A percentile compares a stretch with the other conserved stretches of the same genome.
Conservation (phyloP, 75 land plant species). For the Selaginella tamariscina region DNA sequence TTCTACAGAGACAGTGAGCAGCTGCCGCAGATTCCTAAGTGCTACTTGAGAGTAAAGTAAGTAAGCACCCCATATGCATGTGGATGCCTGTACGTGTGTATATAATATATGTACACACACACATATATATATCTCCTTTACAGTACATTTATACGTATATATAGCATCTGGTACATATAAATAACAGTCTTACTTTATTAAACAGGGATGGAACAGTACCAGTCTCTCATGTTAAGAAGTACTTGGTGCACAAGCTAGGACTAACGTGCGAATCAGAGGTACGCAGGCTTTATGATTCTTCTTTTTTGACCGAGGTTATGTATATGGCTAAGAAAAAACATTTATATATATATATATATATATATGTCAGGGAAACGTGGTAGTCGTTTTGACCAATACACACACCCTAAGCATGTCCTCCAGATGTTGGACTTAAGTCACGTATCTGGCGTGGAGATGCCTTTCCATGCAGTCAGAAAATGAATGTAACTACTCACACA, state of each 20-base stretch:
- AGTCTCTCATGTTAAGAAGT: constrained; percentile 17
- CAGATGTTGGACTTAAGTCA: too few relatives aligned
- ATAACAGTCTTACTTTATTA: neutral
- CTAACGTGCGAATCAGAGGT: constrained; percentile 27
- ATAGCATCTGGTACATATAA: neutral
- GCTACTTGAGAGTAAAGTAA: constrained; percentile 28
- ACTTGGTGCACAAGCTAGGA: constrained; percentile 21
- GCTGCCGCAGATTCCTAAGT: constrained; percentile 26
- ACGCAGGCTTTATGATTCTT: neutral
- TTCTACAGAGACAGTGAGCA: constrained; percentile 3
- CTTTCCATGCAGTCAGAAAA: too few relatives aligned
- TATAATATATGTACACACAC: too few relatives aligned
- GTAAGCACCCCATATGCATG: too few relatives aligned
- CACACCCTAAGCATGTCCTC: too few relatives aligned
- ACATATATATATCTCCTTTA: too few relatives aligned
- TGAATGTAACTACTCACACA: too few relatives aligned
- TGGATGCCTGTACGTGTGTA: too few relatives aligned
- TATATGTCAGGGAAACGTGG: too few relatives aligned
- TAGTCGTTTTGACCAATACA: too few relatives aligned
- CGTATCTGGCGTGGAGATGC: constrained; percentile 1
- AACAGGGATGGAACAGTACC: constrained; percentile 21
- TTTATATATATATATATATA: too few relatives aligned
- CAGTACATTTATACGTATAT: neutral
- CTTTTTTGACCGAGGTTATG: neutral
- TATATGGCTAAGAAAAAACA: too few relatives aligned